Base-by-base conservation (phyloP, 202 grass and related monocot species). In the Brachypodium distachyon region DNA sequence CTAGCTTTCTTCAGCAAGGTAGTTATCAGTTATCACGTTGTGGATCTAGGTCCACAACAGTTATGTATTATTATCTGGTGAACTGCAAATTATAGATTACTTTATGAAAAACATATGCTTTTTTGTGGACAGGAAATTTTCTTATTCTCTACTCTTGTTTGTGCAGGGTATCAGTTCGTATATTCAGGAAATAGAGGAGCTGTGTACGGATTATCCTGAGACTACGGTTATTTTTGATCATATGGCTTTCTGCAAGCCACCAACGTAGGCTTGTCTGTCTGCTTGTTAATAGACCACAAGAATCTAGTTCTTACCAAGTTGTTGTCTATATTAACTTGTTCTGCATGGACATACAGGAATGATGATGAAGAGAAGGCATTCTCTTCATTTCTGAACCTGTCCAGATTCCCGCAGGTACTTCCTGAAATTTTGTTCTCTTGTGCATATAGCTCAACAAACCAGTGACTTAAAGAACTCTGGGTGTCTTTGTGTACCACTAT, bases 231-330 rank as follows among this genome's bases (percentile, higher is more conserved):
- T 97, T 72, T 74, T 97, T 50, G 90, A 97, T 68, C 93, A 97
- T 38, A 90, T 97, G 85, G 86, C 85, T 85, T 93, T 97, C 87
- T 97, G 93, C 88, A 93, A 93, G 57, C 90, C 90, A 73, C 90
- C 93, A 69, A 67, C 13, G 93, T 97, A 81, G 78, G 66, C 65
- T 70, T 57, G 29, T 67, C 16, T 27, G 76, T 67, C 71, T 29
- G 22, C 25, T 74, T 76, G 12, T 69, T 54, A 18, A 37, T 57
- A 47, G 37, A 32, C 31, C 79, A 41, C 8, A 17, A n/a, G 4
- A 39, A 37, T 54, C 6, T 39, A 38, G 74, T 55, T 26, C 43
- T 44, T 42, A 68, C 48, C 5, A 57, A 38, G 32, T n/a, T 67
- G 3, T 52, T 3, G 14, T 70, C 13, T 52, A 0, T 70, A 71